Evolutionary conservation across 768 basidiomycete species (phyloP).

Genomic region (Kwoniella shandongensis): DNA sequence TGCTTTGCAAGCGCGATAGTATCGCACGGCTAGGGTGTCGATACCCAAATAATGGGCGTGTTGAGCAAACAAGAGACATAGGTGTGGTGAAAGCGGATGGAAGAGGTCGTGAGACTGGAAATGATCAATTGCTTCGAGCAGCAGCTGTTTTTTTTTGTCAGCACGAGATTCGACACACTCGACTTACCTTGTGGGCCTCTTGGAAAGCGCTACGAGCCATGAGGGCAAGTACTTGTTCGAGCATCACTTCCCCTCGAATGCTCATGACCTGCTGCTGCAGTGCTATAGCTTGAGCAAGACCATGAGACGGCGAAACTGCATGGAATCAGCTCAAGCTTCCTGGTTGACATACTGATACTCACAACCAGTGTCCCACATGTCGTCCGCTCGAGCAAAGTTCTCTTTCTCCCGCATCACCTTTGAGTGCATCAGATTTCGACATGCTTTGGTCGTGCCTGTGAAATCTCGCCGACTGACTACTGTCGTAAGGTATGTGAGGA

Average conservation of each 20-base stretch:
- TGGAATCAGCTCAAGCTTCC: background rate
- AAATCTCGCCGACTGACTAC: slow-evolving; percentile 32
- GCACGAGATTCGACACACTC: background rate
- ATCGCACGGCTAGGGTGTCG: slow-evolving; percentile 19
- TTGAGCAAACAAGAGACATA: slow-evolving; percentile 39
- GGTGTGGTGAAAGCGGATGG: slow-evolving; percentile 26
- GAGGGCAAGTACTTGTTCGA: slow-evolving; percentile 33
- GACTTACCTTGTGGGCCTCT: slow-evolving; percentile 26
- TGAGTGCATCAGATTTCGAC: slow-evolving; percentile 32
- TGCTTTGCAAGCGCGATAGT: slow-evolving; percentile 24
- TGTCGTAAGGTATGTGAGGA: slow-evolving; percentile 35
- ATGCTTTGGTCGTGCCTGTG: slow-evolving; percentile 19
- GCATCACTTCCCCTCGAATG: slow-evolving; percentile 32
- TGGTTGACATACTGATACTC: slow-evolving; percentile 8
- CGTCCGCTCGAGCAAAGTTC: slow-evolving; percentile 24
- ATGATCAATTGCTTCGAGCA: slow-evolving; percentile 8
- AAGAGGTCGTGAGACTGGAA: slow-evolving; percentile 22
- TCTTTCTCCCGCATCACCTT: slow-evolving; percentile 21
- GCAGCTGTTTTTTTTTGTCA: slow-evolving; percentile 4
- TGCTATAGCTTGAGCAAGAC: slow-evolving; percentile 4
- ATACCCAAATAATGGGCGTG: slow-evolving; percentile 30
- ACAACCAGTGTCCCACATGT: slow-evolving; percentile 47
- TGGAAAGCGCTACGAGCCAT: slow-evolving; percentile 27
- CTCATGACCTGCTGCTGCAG: slow-evolving; percentile 11
- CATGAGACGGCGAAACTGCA: slow-evolving; percentile 27